phyloP scores from a whole-genome alignment of 495 filamentous ascomycete species.

The Penicillium desertorum region DNA sequence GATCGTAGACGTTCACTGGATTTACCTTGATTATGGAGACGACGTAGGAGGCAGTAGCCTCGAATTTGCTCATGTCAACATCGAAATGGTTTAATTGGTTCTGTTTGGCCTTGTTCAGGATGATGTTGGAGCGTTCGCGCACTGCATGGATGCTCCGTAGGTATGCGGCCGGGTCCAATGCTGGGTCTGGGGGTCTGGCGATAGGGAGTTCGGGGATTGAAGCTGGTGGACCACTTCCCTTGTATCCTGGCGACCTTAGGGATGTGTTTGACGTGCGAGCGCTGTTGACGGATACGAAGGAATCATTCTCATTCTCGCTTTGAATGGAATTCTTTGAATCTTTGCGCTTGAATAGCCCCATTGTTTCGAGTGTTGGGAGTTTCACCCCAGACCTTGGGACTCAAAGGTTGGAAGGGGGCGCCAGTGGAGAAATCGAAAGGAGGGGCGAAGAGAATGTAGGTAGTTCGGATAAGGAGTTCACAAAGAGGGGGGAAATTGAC shows the following conservation, averaged over 20 bases:
- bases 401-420: slow-evolving; percentile 1
- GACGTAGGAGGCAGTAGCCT: slow-evolving; percentile 86
- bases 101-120: slow-evolving; percentile 72
- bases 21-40: slow-evolving; percentile 93
- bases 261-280: slow-evolving; percentile 55
- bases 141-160: slow-evolving; percentile 88
- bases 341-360: slow-evolving; percentile 68
- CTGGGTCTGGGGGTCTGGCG: slow-evolving; percentile 83
- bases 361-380: slow-evolving; percentile 22
- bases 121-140: slow-evolving; percentile 69
- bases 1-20: background rate
- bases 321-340: slow-evolving; percentile 53
- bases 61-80: slow-evolving; percentile 85
- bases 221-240: slow-evolving; percentile 43
- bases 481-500: slow-evolving; percentile 6
- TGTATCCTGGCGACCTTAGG: slow-evolving; percentile 54
- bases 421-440: slow-evolving; percentile 5
- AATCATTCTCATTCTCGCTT: slow-evolving; percentile 48
- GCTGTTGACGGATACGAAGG: slow-evolving; percentile 50
- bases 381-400: slow-evolving; percentile 7
- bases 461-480: slow-evolving; percentile 12
- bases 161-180: slow-evolving; percentile 87
- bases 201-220: slow-evolving; percentile 66
- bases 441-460: slow-evolving; percentile 8
- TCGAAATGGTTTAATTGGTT: slow-evolving; percentile 87